phyloP scores from a whole-genome alignment of 192 early-diverging fungal species.

The Helicostylum pulchrum region DNA sequence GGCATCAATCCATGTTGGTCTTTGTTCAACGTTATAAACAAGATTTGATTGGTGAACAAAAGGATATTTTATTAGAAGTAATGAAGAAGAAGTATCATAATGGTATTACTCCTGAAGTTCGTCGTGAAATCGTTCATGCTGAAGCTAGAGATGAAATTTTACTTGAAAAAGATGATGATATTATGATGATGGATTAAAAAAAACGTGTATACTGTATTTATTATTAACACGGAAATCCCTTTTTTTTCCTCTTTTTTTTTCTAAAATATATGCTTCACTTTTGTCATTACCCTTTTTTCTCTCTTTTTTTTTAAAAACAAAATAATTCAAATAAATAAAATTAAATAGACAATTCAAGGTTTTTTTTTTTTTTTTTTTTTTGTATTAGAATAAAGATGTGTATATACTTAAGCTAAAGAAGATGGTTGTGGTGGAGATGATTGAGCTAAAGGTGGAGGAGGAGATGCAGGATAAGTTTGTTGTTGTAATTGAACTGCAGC shows the following conservation, averaged over 20 bases:
- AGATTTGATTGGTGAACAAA: constrained; percentile 92
- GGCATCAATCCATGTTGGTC: constrained; percentile 95
- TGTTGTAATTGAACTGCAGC: background rate
- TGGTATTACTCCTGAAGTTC: constrained; percentile 89
- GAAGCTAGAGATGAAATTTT: constrained; percentile 70
- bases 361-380: background rate
- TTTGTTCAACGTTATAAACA: constrained; percentile 98
- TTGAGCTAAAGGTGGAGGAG: background rate
- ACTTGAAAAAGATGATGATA: constrained; percentile 55
- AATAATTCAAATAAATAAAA: too few species aligned
- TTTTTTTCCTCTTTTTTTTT: background rate
- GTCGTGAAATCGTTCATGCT: constrained; percentile 79
- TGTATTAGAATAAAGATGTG: background rate
- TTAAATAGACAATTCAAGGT: background rate
- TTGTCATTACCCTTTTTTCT: background rate
- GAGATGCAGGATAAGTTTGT: background rate
- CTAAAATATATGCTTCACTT: background rate
- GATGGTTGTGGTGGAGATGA: background rate
- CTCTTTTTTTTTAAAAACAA: too few species aligned
- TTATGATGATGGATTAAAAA: constrained; percentile 43
- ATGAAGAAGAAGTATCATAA: constrained; percentile 76
- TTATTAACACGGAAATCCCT: too few species aligned
- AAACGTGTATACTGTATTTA: too few species aligned
- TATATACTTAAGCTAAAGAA: background rate
- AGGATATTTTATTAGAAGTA: constrained; percentile 83